Base-by-base conservation (phyloP, 2,329 filamentous ascomycete genomes). In the Clonostachys byssicola region DNA sequence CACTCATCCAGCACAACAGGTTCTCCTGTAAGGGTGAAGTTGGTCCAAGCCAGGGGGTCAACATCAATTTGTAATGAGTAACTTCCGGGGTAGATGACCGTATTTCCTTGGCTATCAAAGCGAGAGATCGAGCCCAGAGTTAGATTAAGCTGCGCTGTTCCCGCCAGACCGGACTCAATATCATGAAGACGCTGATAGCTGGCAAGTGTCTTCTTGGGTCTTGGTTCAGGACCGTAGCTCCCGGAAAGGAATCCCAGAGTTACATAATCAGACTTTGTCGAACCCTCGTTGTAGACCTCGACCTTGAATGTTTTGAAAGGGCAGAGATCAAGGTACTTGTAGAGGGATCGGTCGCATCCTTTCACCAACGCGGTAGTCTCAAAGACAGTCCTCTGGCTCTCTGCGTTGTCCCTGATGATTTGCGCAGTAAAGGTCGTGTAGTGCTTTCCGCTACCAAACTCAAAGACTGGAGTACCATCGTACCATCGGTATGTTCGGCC, bases 401-500 rank as follows among this genome's bases (percentile, higher is more conserved):
- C 35, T 38, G 35, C 35, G 5, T 13, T 13, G 5, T 13, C 12
- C 16, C 23, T 38, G 45, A 16, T 34, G 23, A 45, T 30, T 16
- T 20, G 33, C 23, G 35, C 6, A 16, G 43, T 23, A 42, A 58
- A 49, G 10, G 34, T 18, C 6, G 79, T 83, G 61, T 83, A 83
- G 56, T 83, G 78, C 49, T 81, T 54, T 1, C 80, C 80, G 49
- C 70, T 68, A 1, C 79, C 80, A 48, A 82, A 84, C 0, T 71
- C 69, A 44, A 74, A 70, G 4, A 80, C 67, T 0, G 74, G 66
- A n/a, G 64, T 62, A 20, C 18, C 18, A 33, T 68, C 67, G 58
- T 78, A 83, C 78, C 78, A 84, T 52, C 71, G 74, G 53, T 84
- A 83, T 0, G 80, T 84, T 7, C 78, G 65, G n/a, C 79, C 78